A percentile compares a stretch with the other conserved stretches of the same genome.
phyloP scores from a whole-genome alignment of 306 rosid species.

The Vigna reflexopilosa region DNA sequence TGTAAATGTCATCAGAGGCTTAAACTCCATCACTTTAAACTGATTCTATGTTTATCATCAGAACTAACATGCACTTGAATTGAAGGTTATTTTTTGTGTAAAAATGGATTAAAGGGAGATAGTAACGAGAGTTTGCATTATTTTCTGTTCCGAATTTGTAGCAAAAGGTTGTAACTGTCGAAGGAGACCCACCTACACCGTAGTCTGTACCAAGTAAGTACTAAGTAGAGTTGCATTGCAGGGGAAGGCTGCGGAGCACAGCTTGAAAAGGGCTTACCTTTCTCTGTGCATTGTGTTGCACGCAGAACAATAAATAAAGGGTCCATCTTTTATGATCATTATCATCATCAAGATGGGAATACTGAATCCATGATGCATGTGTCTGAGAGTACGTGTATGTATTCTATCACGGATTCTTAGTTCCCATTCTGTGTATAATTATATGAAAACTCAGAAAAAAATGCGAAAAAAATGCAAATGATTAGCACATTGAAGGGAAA shows the following conservation, averaged over 20 bases:
- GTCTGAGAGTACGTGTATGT: constrained; percentile 8
- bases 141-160: constrained; percentile 25
- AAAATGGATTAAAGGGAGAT: constrained; percentile 34
- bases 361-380: constrained; percentile 36
- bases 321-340: constrained; percentile 6
- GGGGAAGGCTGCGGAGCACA: constrained; percentile 47
- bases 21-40: neutral
- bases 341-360: constrained; percentile 23
- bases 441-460: neutral
- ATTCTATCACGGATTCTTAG: constrained; percentile 8
- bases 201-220: constrained; percentile 24
- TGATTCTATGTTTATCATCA: neutral
- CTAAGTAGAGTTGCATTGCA: constrained; percentile 32
- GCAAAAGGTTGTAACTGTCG: constrained; percentile 39
- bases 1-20: neutral
- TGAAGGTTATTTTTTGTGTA: neutral
- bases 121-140: constrained; percentile 7
- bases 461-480: constrained; percentile 33
- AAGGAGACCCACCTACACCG: constrained; percentile 32
- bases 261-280: constrained; percentile 44
- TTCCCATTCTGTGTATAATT: constrained; percentile 19
- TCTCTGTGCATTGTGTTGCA: constrained; percentile 32
- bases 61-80: neutral
- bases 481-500: constrained; percentile 42
- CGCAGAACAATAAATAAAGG: neutral